These are phyloP conservation scores for Ceraceosorus bombacis DNA, from an alignment of 1,284 basidiomycete genomes.

Conservation along the genomic window DNA sequence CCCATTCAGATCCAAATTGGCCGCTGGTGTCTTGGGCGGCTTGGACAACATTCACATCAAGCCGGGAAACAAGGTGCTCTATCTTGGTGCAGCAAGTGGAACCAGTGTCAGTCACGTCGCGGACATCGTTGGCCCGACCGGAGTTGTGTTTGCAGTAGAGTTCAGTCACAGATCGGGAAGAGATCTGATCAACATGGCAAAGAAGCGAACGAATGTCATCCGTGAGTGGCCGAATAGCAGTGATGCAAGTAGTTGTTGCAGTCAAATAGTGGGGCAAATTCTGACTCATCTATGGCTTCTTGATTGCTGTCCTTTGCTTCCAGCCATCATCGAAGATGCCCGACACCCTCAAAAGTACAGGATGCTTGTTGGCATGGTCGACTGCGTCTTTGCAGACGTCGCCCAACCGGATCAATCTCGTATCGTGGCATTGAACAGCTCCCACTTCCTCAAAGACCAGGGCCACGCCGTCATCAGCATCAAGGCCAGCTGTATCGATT, in stretches of 20 bases:
- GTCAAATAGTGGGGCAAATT: neutral
- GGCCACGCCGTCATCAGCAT: slow-evolving; percentile 94
- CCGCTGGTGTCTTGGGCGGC: slow-evolving; percentile 91
- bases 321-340: slow-evolving; percentile 94
- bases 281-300: slow-evolving; percentile 4
- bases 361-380: slow-evolving; percentile 45
- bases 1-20: slow-evolving; percentile 94
- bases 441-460: slow-evolving; percentile 90
- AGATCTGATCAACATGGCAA: slow-evolving; percentile 98
- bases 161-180: slow-evolving; percentile 94
- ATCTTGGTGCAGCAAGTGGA: slow-evolving; percentile 90
- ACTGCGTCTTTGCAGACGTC: slow-evolving; percentile 74
- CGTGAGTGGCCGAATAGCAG: slow-evolving; percentile 57
- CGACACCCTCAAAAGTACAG: slow-evolving; percentile 61
- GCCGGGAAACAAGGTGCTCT: slow-evolving; percentile 92
- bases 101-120: slow-evolving; percentile 98
- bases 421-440: slow-evolving; percentile 76
- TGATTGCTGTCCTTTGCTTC: slow-evolving; percentile 6
- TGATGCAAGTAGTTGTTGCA: neutral
- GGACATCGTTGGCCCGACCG: slow-evolving; percentile 94
- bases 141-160: slow-evolving; percentile 95
- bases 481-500: slow-evolving; percentile 99
- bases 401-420: slow-evolving; percentile 94
- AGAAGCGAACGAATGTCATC: slow-evolving; percentile 98
- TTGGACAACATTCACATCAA: slow-evolving; percentile 88